Conservation (phyloP, 352 stramenopile species). For the Paralagenidium karlingii region DNA sequence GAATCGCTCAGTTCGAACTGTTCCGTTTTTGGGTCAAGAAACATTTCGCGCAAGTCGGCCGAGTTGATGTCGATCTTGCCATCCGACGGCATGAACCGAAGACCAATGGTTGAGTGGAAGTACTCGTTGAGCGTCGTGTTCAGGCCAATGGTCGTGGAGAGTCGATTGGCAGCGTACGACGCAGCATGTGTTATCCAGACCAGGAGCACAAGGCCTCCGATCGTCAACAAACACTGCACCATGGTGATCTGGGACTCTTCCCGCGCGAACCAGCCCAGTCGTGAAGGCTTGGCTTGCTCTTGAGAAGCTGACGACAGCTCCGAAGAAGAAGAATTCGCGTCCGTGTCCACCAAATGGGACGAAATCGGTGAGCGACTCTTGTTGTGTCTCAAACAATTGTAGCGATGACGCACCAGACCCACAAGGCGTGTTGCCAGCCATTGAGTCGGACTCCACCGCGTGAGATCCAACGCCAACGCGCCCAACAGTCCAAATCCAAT, state of each 20-base stretch:
- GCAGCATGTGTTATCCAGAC: constrained; percentile 9
- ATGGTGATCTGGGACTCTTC: too few relatives aligned
- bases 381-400: not conserved
- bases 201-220: too few relatives aligned
- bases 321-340: too few relatives aligned
- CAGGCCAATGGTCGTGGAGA: constrained; percentile 28
- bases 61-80: constrained; percentile 5
- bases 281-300: too few relatives aligned
- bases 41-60: constrained; percentile 15
- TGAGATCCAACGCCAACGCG: constrained; percentile 11
- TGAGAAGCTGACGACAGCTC: too few relatives aligned
- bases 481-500: constrained; percentile 10
- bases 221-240: too few relatives aligned
- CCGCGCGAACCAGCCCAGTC: too few relatives aligned
- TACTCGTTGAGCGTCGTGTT: constrained; percentile 42
- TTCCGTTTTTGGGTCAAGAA: constrained; percentile 37
- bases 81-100: constrained; percentile 12
- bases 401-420: not conserved
- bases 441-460: constrained; percentile 12
- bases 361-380: too few relatives aligned
- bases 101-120: constrained; percentile 13
- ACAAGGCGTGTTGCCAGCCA: too few relatives aligned
- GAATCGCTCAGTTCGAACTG: constrained; percentile 17
- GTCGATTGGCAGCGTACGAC: constrained; percentile 4
- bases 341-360: too few relatives aligned